A percentile compares a stretch with the other conserved stretches of the same genome.
Conservation (phyloP, 1,284 basidiomycete species). For the Cerioporus squamosus region DNA sequence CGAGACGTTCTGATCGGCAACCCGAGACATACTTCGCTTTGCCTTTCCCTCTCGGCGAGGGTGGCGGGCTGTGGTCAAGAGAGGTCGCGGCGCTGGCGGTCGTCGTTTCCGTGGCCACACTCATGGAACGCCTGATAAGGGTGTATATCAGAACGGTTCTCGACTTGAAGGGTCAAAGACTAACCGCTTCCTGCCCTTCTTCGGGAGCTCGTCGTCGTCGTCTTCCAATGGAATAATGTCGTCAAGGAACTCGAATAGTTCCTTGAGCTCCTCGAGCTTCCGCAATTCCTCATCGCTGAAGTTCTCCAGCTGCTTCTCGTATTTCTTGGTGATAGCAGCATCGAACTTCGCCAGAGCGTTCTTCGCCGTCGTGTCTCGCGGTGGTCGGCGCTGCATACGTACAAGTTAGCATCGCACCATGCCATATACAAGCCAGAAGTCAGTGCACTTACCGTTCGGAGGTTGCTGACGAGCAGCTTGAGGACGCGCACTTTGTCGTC, state of each 20-base stretch:
- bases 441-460: constrained; percentile 56
- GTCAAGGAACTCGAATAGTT: constrained; percentile 72
- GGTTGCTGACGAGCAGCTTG: constrained; percentile 60
- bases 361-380: constrained; percentile 69
- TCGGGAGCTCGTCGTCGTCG: constrained; percentile 50
- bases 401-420: not conserved
- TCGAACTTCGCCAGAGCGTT: constrained; percentile 78
- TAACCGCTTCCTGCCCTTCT: constrained; percentile 42
- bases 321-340: constrained; percentile 58
- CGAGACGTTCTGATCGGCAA: too few relatives aligned
- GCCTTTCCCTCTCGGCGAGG: constrained; percentile 31
- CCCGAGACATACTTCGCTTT: constrained; percentile 36
- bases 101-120: constrained; percentile 35
- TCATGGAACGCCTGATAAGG: constrained; percentile 38
- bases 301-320: constrained; percentile 57
- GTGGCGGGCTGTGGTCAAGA: constrained; percentile 33
- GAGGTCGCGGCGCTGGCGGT: constrained; percentile 30
- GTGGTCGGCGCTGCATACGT: constrained; percentile 64
- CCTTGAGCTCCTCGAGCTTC: constrained; percentile 59
- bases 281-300: constrained; percentile 77
- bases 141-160: not conserved
- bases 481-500: constrained; percentile 64
- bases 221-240: constrained; percentile 51
- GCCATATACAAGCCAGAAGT: not conserved
- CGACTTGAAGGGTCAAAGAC: constrained; percentile 1